Evolutionary conservation across 768 basidiomycete species (phyloP).

Genomic region (Baorangia bicolor): DNA sequence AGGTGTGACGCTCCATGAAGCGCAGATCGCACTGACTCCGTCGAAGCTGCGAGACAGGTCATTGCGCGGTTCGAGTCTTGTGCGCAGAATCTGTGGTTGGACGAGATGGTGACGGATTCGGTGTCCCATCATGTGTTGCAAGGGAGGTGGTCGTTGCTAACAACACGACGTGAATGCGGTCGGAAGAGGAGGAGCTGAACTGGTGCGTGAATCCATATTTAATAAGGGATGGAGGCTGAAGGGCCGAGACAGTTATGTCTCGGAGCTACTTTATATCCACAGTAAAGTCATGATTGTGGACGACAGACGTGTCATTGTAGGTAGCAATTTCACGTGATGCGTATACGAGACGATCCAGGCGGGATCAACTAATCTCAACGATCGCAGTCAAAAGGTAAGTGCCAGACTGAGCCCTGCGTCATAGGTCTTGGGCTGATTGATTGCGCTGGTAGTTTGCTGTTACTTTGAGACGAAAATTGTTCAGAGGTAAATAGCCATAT

Average conservation of each 20-base stretch:
- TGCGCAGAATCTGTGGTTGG: constrained; percentile 50
- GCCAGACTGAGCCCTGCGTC: no score
- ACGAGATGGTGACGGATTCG: constrained; percentile 63
- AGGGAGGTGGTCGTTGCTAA: constrained; percentile 58
- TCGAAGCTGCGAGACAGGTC: constrained; percentile 62
- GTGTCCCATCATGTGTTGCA: constrained; percentile 75
- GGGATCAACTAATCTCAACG: constrained; percentile 90
- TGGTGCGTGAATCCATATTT: no score
- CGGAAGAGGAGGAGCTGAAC: constrained; percentile 72
- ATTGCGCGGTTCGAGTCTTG: constrained; percentile 69
- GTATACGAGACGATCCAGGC: constrained; percentile 45
- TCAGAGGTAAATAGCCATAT: constrained; percentile 52
- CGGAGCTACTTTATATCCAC: constrained; percentile 78
- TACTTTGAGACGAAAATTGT: constrained; percentile 76
- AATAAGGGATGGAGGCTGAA: no score
- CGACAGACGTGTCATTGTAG: no score
- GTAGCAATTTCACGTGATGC: constrained; percentile 25
- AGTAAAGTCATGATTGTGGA: constrained; percentile 93
- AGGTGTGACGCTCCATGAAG: constrained; percentile 77
- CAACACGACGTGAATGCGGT: constrained; percentile 82
- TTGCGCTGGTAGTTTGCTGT: constrained; percentile 85
- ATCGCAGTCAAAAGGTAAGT: constrained; percentile 73
- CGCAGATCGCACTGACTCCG: constrained; percentile 74
- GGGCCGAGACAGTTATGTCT: no score
- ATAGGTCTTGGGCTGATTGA: no score